Evolutionary conservation across 164 flowering plant genomes (phyloP).

Genomic region (Umbilicus rupestris): DNA sequence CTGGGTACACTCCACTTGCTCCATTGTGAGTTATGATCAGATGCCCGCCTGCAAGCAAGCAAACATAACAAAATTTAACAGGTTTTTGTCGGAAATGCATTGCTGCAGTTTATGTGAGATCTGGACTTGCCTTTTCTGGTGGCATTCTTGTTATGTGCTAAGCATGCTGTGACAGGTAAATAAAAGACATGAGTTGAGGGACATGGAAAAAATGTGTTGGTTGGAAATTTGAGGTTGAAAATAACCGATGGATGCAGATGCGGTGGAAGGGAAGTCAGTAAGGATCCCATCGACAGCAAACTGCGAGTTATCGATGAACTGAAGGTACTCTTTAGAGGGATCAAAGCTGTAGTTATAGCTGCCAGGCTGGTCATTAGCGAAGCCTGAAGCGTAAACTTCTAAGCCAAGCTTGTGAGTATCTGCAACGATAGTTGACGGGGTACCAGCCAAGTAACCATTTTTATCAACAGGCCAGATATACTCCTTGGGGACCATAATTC

Average conservation of each 20-base stretch:
- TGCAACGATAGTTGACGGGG: conserved; percentile 48
- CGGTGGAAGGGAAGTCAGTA: conserved; percentile 85
- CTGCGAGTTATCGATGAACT: conserved; percentile 53
- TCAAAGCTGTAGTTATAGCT: conserved; percentile 84
- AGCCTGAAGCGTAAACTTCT: conserved; percentile 69
- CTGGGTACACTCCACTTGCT: conserved; percentile 81
- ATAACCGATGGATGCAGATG: conserved; percentile 63
- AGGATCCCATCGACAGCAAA: conserved; percentile 85
- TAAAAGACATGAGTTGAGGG: background rate
- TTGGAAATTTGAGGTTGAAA: background rate
- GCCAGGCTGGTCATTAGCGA: conserved; percentile 52
- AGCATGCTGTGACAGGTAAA: conserved; percentile 49
- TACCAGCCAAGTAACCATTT: conserved; percentile 31
- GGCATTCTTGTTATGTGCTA: conserved; percentile 35
- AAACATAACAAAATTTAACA: background rate
- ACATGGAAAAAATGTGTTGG: background rate
- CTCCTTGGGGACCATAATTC: conserved; percentile 74
- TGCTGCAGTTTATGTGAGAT: background rate
- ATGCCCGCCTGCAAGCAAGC: conserved; percentile 26
- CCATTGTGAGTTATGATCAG: conserved; percentile 77
- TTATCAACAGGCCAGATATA: conserved; percentile 58
- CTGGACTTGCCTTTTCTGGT: conserved; percentile 12
- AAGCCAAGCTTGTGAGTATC: conserved; percentile 83
- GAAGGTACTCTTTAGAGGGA: conserved; percentile 61
- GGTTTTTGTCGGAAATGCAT: background rate